phyloP scores from a whole-genome alignment of 2,329 filamentous ascomycete species.

The Xylariaceae sp. region DNA sequence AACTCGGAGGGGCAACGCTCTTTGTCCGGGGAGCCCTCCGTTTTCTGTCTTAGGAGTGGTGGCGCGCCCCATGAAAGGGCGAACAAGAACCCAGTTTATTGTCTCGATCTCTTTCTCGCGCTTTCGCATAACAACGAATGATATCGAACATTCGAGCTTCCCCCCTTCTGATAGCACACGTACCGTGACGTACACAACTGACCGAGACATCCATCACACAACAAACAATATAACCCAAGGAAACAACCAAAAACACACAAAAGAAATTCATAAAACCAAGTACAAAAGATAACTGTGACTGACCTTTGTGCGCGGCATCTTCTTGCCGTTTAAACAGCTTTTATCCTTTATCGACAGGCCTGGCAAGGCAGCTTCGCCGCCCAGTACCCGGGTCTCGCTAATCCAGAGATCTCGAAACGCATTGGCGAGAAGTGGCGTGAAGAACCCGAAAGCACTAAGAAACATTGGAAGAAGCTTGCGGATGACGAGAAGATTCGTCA shows the following conservation, averaged over 20 bases:
- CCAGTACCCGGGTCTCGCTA: constrained; percentile 81
- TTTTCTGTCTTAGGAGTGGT: constrained; percentile 24
- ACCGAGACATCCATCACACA: constrained; percentile 6
- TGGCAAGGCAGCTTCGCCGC: constrained; percentile 78
- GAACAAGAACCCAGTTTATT: constrained; percentile 23
- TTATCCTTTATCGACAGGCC: constrained; percentile 94
- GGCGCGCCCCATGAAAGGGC: constrained; percentile 24
- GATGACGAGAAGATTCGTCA: constrained; percentile 91
- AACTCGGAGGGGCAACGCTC: constrained; percentile 23
- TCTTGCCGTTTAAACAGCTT: constrained; percentile 54
- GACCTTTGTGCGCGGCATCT: constrained; percentile 19
- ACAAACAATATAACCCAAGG: constrained; percentile 9
- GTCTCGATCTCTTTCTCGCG: constrained; percentile 19
- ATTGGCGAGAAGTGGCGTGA: constrained; percentile 89
- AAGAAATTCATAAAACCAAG: constrained; percentile 7
- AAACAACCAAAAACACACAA: constrained; percentile 13
- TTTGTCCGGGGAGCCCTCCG: constrained; percentile 23
- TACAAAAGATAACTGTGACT: constrained; percentile 14
- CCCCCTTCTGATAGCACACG: not conserved
- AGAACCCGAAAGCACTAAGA: constrained; percentile 68
- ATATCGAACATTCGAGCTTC: constrained; percentile 13
- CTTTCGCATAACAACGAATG: constrained; percentile 11
- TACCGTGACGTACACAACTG: not conserved
- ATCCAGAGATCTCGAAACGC: constrained; percentile 95
- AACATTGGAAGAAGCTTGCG: constrained; percentile 81